Conservation (phyloP, 1,284 basidiomycete genomes). For the Pseudozyma pruni region DNA sequence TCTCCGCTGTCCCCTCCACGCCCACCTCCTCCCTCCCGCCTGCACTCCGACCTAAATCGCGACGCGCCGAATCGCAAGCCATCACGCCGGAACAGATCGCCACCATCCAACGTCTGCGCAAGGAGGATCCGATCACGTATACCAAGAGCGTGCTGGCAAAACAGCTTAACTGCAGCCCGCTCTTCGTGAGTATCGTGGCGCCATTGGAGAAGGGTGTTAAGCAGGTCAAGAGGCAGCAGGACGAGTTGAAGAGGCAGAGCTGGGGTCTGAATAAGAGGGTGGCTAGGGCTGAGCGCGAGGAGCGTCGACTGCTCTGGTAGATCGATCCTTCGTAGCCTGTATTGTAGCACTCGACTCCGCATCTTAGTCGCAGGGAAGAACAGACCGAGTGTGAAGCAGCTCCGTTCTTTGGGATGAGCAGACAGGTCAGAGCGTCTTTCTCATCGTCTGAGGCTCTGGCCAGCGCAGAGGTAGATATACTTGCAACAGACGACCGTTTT, state of each 20-base stretch:
- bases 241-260: conserved; percentile 32
- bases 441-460: no score
- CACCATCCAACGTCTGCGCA: conserved; percentile 57
- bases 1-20: conserved; percentile 25
- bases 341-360: neutral
- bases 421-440: no score
- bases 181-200: conserved; percentile 62
- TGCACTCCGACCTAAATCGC: conserved; percentile 30
- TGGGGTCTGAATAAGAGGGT: conserved; percentile 64
- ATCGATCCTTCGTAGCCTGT: neutral
- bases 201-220: conserved; percentile 53
- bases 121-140: conserved; percentile 47
- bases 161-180: conserved; percentile 54
- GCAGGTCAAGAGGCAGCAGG: conserved; percentile 40
- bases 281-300: conserved; percentile 44
- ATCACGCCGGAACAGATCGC: conserved; percentile 54
- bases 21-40: conserved; percentile 36
- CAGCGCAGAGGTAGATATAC: conserved; percentile 8
- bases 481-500: rapidly evolving
- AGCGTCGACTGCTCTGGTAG: conserved; percentile 55
- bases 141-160: conserved; percentile 54
- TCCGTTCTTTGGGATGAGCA: no score
- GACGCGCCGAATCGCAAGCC: conserved; percentile 1
- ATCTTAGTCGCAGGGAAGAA: no score
- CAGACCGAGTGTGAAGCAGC: no score